Percentiles rank a stretch among this genome's conserved stretches.
Evolutionary conservation across 2,329 filamentous ascomycete species (phyloP).

Genomic region (Aspergillus aculeatinus): DNA sequence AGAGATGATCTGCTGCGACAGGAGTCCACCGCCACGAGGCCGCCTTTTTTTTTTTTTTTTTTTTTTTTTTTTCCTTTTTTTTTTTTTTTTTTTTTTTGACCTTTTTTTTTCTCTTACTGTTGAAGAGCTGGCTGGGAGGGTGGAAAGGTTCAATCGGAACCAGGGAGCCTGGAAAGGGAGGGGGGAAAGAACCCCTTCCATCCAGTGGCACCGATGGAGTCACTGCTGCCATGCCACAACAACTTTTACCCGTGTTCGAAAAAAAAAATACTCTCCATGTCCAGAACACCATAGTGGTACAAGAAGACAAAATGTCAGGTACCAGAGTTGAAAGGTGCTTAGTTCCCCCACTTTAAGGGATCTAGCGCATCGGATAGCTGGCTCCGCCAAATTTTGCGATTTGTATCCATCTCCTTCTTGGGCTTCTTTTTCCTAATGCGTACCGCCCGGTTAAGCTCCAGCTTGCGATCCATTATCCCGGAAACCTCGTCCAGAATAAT

Average conservation of each 20-base stretch:
- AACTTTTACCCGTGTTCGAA: too few relatives aligned
- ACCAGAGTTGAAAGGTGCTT: constrained; percentile 12
- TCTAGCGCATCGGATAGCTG: constrained; percentile 5
- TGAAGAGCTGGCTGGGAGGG: constrained; percentile 5
- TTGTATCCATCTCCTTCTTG: constrained; percentile 3
- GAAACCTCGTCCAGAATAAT: too few relatives aligned
- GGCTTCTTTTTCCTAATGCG: neutral
- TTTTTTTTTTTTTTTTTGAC: constrained; percentile 11
- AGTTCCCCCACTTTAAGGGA: constrained; percentile 6
- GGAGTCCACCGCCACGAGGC: constrained; percentile 29
- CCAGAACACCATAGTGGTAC: neutral
- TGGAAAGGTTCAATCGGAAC: neutral
- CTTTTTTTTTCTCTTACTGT: too few relatives aligned
- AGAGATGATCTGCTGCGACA: constrained; percentile 23
- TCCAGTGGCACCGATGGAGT: neutral
- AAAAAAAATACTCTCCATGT: neutral
- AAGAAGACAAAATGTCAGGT: constrained; percentile 13
- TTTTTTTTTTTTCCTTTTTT: too few relatives aligned
- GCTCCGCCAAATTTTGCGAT: neutral
- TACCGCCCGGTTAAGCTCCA: too few relatives aligned
- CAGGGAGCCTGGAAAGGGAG: neutral
- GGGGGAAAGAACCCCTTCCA: neutral
- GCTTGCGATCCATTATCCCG: too few relatives aligned
- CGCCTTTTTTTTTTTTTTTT: constrained; percentile 10
- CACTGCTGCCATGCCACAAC: constrained; percentile 5